phyloP scores from a whole-genome alignment of 2,329 filamentous ascomycete genomes.

The Pestalotiopsis sp. region DNA sequence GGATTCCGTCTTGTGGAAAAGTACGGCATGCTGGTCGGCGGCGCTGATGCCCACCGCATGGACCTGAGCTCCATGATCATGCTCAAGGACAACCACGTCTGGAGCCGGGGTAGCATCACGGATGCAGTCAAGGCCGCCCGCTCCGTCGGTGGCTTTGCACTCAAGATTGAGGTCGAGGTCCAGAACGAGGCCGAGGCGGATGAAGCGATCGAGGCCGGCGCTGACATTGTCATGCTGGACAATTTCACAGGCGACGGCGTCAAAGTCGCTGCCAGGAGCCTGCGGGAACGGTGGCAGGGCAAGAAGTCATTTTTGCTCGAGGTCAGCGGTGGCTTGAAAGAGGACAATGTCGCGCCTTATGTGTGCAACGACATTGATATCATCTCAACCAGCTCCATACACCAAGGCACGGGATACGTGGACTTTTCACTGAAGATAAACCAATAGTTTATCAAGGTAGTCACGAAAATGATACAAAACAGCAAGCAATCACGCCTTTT shows the following conservation, averaged over 20 bases:
- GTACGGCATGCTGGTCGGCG: constrained; percentile 95
- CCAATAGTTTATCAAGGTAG: constrained; percentile 25
- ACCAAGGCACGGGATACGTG: constrained; percentile 91
- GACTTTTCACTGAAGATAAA: constrained; percentile 95
- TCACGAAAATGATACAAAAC: neutral
- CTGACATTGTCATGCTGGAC: constrained; percentile 96
- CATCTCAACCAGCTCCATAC: constrained; percentile 93
- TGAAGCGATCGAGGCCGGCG: constrained; percentile 87
- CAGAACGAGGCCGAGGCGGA: constrained; percentile 86
- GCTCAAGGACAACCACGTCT: constrained; percentile 99
- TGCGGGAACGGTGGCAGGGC: constrained; percentile 82
- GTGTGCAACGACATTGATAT: constrained; percentile 91
- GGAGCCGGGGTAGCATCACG: constrained; percentile 85
- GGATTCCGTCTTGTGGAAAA: constrained; percentile 96
- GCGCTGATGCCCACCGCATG: constrained; percentile 88
- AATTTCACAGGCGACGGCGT: constrained; percentile 87
- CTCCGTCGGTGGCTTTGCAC: constrained; percentile 81
- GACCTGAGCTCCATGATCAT: constrained; percentile 96
- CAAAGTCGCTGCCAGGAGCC: constrained; percentile 69
- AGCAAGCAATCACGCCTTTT: no score
- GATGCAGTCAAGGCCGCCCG: constrained; percentile 85
- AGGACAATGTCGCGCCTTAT: constrained; percentile 81
- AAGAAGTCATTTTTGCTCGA: constrained; percentile 80
- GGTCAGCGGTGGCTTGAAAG: constrained; percentile 86
- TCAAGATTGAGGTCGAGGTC: constrained; percentile 97